Evolutionary conservation across 257 asterid genomes (phyloP).

Genomic region (Datura wrightii): DNA sequence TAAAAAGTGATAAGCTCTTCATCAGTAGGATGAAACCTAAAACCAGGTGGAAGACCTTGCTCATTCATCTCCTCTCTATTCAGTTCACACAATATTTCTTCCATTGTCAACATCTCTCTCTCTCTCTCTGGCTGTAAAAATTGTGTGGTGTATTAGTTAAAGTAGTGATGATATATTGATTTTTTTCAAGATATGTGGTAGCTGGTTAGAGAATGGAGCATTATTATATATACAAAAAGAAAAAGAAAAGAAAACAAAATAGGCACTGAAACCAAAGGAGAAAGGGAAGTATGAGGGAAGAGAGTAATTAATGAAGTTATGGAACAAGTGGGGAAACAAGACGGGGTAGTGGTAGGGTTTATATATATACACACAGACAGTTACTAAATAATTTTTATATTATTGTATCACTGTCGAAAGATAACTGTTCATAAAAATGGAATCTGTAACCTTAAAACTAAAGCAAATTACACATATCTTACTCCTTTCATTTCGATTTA

Average conservation of each 20-base stretch:
- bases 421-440: no score
- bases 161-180: neutral
- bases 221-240: neutral
- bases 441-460: no score
- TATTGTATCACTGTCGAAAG: no score
- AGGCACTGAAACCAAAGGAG: constrained; percentile 42
- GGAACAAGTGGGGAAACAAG: neutral
- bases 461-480: no score
- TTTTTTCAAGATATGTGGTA: neutral
- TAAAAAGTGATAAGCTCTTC: constrained; percentile 85
- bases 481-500: no score
- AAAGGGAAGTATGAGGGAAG: constrained; percentile 23
- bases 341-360: neutral
- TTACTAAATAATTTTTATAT: no score
- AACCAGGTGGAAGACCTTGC: constrained; percentile 76
- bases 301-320: neutral
- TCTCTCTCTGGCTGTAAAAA: neutral
- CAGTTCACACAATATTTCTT: constrained; percentile 67
- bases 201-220: neutral
- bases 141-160: neutral
- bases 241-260: neutral
- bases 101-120: constrained; percentile 55
- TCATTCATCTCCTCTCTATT: constrained; percentile 51
- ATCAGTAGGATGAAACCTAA: constrained; percentile 84
- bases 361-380: neutral